A percentile compares a stretch with the other conserved stretches of the same genome.
Evolutionary conservation across 2,329 filamentous ascomycete species (phyloP).

Genomic region (Venturia carpophila): DNA sequence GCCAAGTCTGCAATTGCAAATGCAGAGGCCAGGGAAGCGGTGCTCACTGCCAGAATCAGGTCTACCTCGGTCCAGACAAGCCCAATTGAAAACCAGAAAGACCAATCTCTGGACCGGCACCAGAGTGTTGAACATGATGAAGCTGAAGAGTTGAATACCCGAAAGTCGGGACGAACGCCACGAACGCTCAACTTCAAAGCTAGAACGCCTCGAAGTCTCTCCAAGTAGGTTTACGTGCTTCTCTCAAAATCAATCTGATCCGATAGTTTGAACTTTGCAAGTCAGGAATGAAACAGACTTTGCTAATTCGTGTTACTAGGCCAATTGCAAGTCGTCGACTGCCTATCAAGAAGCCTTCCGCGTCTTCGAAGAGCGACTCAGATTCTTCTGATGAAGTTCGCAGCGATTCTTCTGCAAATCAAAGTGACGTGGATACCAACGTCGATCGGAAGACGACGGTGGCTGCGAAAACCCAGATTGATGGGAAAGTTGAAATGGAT

Average conservation of each 20-base stretch:
- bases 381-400: neutral
- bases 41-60: neutral
- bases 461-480: neutral
- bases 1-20: conserved; percentile 3
- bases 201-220: neutral
- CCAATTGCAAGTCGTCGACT: neutral
- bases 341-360: neutral
- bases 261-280: neutral
- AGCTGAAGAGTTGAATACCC: neutral
- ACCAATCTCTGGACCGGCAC: neutral
- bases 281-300: neutral
- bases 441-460: neutral
- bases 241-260: neutral
- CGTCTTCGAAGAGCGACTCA: neutral
- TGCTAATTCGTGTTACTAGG: neutral
- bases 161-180: neutral
- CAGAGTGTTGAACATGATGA: neutral
- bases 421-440: neutral
- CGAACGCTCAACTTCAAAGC: neutral
- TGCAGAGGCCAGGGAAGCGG: conserved; percentile 1
- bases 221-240: neutral
- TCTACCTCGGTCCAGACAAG: neutral
- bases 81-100: neutral
- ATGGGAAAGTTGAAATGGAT: neutral
- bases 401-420: neutral